Conservation (phyloP, 2,329 filamentous ascomycete genomes). For the Colletotrichum tabaci region DNA sequence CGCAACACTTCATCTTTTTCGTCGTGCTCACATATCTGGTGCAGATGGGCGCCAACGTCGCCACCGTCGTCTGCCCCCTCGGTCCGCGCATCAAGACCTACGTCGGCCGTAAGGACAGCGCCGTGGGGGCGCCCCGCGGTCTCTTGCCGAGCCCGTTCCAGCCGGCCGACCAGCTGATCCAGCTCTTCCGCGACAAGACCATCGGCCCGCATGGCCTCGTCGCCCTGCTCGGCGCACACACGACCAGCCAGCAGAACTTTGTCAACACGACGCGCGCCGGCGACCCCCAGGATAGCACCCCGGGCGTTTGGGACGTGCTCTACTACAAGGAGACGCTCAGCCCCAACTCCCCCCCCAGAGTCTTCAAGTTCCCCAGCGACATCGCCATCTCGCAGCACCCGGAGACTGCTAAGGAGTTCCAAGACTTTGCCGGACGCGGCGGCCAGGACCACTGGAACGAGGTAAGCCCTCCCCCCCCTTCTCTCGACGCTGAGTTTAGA, state of each 20-base stretch:
- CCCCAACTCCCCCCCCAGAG: conserved; percentile 50
- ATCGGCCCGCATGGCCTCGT: conserved; percentile 65
- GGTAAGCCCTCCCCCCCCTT: conserved; percentile 47
- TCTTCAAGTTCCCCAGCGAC: conserved; percentile 61
- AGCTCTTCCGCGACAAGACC: conserved; percentile 67
- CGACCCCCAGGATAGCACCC: conserved; percentile 66
- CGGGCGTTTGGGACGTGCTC: conserved; percentile 67
- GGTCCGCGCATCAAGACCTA: conserved; percentile 65
- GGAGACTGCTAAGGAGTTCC: conserved; percentile 55
- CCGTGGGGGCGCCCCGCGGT: conserved; percentile 53
- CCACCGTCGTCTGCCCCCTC: conserved; percentile 62
- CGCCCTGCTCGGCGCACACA: conserved; percentile 70
- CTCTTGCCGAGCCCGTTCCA: conserved; percentile 61
- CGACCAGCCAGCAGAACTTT: conserved; percentile 64
- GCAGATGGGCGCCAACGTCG: conserved; percentile 67
- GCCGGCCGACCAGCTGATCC: conserved; percentile 61
- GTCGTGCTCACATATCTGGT: not conserved
- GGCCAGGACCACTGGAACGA: conserved; percentile 59
- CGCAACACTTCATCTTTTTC: not conserved
- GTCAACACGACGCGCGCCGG: conserved; percentile 57
- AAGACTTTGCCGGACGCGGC: conserved; percentile 51
- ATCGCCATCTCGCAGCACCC: conserved; percentile 55
- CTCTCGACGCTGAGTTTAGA: not conserved
- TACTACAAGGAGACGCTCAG: conserved; percentile 62
- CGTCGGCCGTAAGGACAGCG: conserved; percentile 65